Conservation (phyloP, 441 rosid species). For the Codiaeum variegatum region DNA sequence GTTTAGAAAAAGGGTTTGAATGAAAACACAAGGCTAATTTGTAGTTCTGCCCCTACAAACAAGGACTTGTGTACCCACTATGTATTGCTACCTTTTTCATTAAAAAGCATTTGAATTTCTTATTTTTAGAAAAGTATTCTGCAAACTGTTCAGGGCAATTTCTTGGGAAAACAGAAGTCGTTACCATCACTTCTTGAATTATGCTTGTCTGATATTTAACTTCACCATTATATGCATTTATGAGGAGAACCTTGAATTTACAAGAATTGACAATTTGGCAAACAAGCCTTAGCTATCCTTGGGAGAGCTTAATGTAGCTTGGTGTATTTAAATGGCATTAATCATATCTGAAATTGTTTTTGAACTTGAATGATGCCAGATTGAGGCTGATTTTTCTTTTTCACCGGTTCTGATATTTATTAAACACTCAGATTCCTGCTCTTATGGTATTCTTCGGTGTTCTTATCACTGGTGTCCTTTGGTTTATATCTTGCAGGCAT, state of each 20-base stretch:
- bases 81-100: neutral
- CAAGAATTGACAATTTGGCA: neutral
- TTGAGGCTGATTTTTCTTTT: neutral
- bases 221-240: neutral
- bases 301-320: neutral
- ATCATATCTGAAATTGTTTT: neutral
- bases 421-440: neutral
- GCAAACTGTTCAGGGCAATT: neutral
- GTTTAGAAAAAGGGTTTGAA: neutral
- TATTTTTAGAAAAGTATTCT: neutral
- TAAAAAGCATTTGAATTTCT: neutral
- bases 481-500: slow-evolving; percentile 55
- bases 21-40: neutral
- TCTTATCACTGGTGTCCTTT: neutral
- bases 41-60: neutral
- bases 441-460: slow-evolving; percentile 14
- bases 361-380: neutral
- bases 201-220: neutral
- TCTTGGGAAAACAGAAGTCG: neutral
- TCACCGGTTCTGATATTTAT: neutral
- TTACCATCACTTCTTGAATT: neutral
- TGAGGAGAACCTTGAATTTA: neutral
- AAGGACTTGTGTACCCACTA: neutral
- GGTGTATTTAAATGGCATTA: neutral
- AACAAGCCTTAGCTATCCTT: neutral